phyloP scores from a whole-genome alignment of 352 stramenopile species.

The Phytophthora brassicae region DNA sequence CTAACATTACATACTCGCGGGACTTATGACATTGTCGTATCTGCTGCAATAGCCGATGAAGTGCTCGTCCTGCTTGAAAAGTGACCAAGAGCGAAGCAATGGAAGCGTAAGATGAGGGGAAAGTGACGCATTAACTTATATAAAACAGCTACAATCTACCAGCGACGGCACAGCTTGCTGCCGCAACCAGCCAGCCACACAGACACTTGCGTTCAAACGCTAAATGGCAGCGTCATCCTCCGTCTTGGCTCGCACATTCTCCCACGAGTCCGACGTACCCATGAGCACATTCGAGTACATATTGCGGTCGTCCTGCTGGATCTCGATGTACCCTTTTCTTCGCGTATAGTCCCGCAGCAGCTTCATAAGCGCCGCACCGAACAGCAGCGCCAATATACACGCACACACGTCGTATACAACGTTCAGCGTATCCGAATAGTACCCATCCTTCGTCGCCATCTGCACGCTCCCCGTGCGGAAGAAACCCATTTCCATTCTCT shows the following conservation, averaged over 20 bases:
- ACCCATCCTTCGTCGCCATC: conserved; percentile 9
- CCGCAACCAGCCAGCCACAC: neutral
- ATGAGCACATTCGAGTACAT: conserved; percentile 70
- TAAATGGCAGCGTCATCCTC: conserved; percentile 20
- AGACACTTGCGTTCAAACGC: neutral
- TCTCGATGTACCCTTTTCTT: conserved; percentile 62
- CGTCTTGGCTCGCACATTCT: conserved; percentile 32
- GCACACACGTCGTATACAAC: conserved; percentile 45
- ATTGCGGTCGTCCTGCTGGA: conserved; percentile 63
- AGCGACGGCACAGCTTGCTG: too few relatives aligned
- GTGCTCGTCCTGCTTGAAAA: conserved; percentile 57
- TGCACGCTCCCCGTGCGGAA: conserved; percentile 12
- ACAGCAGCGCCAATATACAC: conserved; percentile 45
- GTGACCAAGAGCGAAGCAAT: conserved; percentile 10
- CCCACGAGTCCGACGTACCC: conserved; percentile 69
- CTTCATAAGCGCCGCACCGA: conserved; percentile 48
- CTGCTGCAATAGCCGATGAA: conserved; percentile 54
- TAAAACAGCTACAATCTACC: too few relatives aligned
- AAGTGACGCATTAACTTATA: conserved; percentile 25
- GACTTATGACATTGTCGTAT: conserved; percentile 5
- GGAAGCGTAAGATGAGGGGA: neutral
- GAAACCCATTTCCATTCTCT: conserved; percentile 16
- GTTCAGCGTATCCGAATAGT: conserved; percentile 18
- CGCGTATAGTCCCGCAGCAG: conserved; percentile 42
- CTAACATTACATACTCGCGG: neutral